Conservation (phyloP, 352 stramenopile genomes). For the Phytophthora parvispora region DNA sequence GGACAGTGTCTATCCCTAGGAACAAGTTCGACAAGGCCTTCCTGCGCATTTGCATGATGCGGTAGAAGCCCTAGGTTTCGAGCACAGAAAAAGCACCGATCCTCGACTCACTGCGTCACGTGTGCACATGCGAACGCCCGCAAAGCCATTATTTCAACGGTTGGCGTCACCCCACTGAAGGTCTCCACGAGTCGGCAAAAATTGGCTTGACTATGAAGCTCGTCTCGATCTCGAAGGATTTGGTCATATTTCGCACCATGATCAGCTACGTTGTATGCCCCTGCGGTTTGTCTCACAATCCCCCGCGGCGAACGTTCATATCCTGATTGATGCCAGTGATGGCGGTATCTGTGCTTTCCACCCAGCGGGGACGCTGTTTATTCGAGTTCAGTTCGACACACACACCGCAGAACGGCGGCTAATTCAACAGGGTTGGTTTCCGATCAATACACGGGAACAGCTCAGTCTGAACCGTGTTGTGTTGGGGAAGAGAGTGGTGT, state of each 20-base stretch:
- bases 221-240: not conserved
- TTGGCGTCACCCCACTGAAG: not conserved
- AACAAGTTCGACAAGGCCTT: not conserved
- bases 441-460: not conserved
- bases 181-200: not conserved
- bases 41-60: not conserved
- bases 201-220: not conserved
- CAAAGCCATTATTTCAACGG: not conserved
- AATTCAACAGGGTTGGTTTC: not conserved
- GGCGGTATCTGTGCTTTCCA: not conserved
- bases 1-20: not conserved
- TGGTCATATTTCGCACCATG: not conserved
- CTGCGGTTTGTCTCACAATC: not conserved
- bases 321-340: not conserved
- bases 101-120: not conserved
- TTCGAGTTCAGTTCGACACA: not conserved
- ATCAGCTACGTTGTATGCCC: not conserved
- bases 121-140: not conserved
- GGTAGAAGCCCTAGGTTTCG: not conserved
- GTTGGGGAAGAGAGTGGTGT: not conserved
- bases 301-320: not conserved
- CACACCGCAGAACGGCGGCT: not conserved
- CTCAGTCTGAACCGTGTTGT: not conserved
- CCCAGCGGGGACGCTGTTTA: not conserved
- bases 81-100: not conserved